Evolutionary conservation across 2,329 filamentous ascomycete genomes (phyloP).

Genomic region (Colletotrichum sp.): DNA sequence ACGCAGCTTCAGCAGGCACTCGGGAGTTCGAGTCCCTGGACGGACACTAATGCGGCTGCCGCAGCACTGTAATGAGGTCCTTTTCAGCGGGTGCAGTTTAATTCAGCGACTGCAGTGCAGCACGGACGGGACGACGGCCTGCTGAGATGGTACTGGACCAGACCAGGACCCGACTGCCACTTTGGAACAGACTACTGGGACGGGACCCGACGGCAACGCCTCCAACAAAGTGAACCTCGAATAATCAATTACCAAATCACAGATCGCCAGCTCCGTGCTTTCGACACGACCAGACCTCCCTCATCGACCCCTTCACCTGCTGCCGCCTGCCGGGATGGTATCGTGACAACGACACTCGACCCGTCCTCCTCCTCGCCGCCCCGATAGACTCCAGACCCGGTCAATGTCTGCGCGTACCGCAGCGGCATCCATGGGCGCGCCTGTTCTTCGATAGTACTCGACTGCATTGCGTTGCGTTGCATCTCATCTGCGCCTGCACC

Average conservation of each 20-base stretch:
- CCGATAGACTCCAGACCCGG: background rate
- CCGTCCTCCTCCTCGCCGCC: background rate
- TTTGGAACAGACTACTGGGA: background rate
- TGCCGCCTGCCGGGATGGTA: background rate
- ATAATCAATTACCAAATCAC: background rate
- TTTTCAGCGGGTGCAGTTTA: background rate
- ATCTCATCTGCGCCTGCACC: background rate
- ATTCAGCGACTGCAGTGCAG: background rate
- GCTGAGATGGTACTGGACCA: background rate
- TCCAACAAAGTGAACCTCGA: background rate
- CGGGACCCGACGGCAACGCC: background rate
- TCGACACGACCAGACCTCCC: background rate
- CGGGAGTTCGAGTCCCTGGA: background rate
- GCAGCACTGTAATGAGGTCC: background rate
- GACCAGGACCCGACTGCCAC: background rate
- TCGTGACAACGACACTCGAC: background rate
- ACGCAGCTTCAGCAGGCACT: background rate
- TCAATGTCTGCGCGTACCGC: slow-evolving; percentile 11
- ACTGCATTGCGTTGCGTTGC: slow-evolving; percentile 1
- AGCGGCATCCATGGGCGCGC: slow-evolving; percentile 17
- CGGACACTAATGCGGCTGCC: background rate
- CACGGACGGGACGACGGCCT: background rate
- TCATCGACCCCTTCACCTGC: background rate
- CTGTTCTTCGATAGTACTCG: slow-evolving; percentile 16
- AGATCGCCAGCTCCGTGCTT: background rate